These are phyloP conservation scores for Tremellales sp. DNA, from an alignment of 1,284 basidiomycete species.

Conservation along the genomic window DNA sequence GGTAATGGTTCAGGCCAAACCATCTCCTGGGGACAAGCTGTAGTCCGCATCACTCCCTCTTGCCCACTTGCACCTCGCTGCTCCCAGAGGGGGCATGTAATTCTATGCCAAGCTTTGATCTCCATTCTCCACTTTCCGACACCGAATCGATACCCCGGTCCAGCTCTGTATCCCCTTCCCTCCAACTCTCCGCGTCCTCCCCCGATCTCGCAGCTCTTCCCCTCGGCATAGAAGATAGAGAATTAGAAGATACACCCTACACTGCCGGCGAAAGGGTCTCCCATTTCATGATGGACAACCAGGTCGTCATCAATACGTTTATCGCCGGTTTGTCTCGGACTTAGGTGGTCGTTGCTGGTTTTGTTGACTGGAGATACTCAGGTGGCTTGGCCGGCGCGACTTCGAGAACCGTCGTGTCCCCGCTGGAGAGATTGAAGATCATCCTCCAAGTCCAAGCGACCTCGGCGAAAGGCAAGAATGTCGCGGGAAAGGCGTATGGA, in stretches of 20 bases:
- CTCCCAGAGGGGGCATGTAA: too few species aligned
- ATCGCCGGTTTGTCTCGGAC: conserved; percentile 31
- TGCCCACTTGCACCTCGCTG: too few species aligned
- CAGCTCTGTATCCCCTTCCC: too few species aligned
- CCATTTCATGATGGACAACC: conserved; percentile 36
- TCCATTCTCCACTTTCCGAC: too few species aligned
- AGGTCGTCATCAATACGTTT: conserved; percentile 43
- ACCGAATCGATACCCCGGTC: too few species aligned
- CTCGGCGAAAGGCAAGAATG: conserved; percentile 11
- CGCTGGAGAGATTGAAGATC: conserved; percentile 88
- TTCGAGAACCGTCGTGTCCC: conserved; percentile 85
- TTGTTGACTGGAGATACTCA: conserved; percentile 8
- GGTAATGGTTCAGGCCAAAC: too few species aligned
- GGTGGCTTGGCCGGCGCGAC: conserved; percentile 51
- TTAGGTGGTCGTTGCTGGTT: background rate
- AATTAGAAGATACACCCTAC: background rate
- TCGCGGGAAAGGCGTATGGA: conserved; percentile 66
- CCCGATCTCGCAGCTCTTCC: too few species aligned
- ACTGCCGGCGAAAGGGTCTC: conserved; percentile 22
- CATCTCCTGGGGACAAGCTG: too few species aligned
- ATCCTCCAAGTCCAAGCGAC: conserved; percentile 78
- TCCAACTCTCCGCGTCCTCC: too few species aligned
- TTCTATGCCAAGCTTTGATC: too few species aligned
- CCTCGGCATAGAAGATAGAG: background rate
- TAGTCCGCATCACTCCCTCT: too few species aligned